Evolutionary conservation across 192 early-diverging fungal species (phyloP).

Genomic region (Globomyces pollinis-pini): DNA sequence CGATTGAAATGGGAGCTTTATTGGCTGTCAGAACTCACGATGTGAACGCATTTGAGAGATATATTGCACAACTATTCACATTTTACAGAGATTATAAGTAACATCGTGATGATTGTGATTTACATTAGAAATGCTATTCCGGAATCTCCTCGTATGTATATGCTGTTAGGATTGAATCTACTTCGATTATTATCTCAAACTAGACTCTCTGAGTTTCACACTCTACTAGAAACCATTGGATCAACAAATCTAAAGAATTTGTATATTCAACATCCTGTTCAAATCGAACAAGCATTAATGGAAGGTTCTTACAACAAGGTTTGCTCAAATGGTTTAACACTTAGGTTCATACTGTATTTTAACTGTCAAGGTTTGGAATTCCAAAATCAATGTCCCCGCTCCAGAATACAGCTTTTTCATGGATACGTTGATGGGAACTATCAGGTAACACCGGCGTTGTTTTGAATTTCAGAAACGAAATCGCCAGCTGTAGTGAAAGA

Average conservation of each 20-base stretch:
- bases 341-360: no score
- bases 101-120: no score
- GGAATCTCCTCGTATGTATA: conserved; percentile 76
- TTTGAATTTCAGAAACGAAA: conserved; percentile 67
- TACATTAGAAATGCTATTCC: conserved; percentile 39
- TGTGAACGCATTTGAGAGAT: conserved; percentile 91
- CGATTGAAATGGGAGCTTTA: conserved; percentile 85
- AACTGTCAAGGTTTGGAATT: conserved; percentile 97
- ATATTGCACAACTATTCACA: conserved; percentile 82
- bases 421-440: conserved; percentile 88
- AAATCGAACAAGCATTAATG: conserved; percentile 95
- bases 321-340: no score
- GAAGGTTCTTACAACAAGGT: conserved; percentile 95
- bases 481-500: conserved; percentile 93
- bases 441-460: conserved; percentile 67
- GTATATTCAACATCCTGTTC: conserved; percentile 85
- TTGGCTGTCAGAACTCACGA: conserved; percentile 80
- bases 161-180: conserved; percentile 86
- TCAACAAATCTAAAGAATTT: conserved; percentile 72
- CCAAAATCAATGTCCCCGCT: conserved; percentile 77
- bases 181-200: conserved; percentile 89
- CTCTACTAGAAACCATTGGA: conserved; percentile 87
- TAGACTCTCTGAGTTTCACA: conserved; percentile 96
- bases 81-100: conserved; percentile 81
- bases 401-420: conserved; percentile 90